These are phyloP conservation scores for Adansonia madagascariensis DNA, from an alignment of 441 rosid genomes.

Conservation along the genomic window DNA sequence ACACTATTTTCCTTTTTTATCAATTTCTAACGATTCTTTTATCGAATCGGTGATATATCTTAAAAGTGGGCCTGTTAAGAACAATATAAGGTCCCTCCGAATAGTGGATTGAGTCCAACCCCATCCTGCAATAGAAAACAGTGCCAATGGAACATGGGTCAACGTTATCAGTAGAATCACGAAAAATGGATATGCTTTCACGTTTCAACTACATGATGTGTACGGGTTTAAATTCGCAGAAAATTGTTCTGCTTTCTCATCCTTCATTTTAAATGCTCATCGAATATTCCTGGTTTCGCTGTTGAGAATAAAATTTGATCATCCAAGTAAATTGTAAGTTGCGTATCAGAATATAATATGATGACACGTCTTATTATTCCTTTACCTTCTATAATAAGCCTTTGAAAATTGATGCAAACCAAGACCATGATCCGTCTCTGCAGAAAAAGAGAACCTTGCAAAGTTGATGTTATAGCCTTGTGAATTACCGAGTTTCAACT, in stretches of 20 bases:
- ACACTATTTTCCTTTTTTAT: too few relatives aligned
- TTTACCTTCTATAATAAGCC: not conserved
- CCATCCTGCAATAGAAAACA: not conserved
- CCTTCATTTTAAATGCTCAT: not conserved
- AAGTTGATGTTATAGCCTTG: not conserved
- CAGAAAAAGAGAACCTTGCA: not conserved
- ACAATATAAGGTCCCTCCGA: too few relatives aligned
- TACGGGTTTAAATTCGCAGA: not conserved
- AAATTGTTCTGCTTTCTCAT: not conserved
- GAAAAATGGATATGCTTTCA: not conserved
- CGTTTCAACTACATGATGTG: not conserved
- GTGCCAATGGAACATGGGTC: not conserved
- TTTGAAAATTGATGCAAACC: not conserved
- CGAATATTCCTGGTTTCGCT: slow-evolving; percentile 11
- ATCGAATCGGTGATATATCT: not conserved
- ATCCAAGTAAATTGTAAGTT: slow-evolving; percentile 4
- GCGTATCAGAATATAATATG: slow-evolving; percentile 9
- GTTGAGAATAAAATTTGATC: not conserved
- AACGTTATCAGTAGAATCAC: not conserved
- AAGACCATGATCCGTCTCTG: not conserved
- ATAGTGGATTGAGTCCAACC: not conserved
- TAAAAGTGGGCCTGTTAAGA: not conserved
- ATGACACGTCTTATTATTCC: not conserved
- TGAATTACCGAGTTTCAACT: not conserved
- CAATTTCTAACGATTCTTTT: too few relatives aligned